phyloP scores from a whole-genome alignment of 805 yeast genomes.

The Metschnikowia continentalis region DNA sequence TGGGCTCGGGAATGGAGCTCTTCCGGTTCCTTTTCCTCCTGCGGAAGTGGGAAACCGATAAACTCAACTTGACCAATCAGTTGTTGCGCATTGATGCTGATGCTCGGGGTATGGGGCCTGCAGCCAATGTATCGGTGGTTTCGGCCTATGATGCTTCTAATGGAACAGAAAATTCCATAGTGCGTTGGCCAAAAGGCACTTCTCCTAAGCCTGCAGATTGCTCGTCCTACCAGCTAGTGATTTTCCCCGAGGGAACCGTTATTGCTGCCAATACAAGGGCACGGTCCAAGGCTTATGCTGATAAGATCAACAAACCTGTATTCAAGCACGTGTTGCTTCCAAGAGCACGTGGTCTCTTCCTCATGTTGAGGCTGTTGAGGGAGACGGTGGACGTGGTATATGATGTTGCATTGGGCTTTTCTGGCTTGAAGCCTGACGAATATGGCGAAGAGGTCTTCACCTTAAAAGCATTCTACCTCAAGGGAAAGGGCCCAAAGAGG shows the following conservation, averaged over 20 bases:
- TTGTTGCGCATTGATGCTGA: conserved; percentile 57
- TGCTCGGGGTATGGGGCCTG: conserved; percentile 54
- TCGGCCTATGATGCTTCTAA: conserved; percentile 7
- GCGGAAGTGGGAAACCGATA: conserved; percentile 83
- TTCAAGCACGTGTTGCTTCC: conserved; percentile 75
- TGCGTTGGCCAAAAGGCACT: conserved; percentile 31
- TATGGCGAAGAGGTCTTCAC: conserved; percentile 79
- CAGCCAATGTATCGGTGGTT: conserved; percentile 37
- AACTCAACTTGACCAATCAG: conserved; percentile 50
- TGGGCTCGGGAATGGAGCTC: conserved; percentile 83
- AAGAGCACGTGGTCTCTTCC: conserved; percentile 72
- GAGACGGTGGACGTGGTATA: conserved; percentile 56
- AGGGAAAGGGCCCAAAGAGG: conserved; percentile 66
- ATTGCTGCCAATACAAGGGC: conserved; percentile 60
- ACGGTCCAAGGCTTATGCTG: conserved; percentile 56
- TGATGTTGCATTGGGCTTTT: conserved; percentile 81
- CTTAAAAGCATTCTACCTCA: conserved; percentile 55
- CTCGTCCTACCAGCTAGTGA: conserved; percentile 53
- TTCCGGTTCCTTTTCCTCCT: conserved; percentile 75
- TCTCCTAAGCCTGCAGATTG: conserved; percentile 1
- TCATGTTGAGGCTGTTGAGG: conserved; percentile 54
- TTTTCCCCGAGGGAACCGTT: conserved; percentile 96
- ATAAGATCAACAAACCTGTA: conserved; percentile 43
- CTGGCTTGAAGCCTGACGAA: conserved; percentile 57
- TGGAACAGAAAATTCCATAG: background rate